Conservation (phyloP, 1,139 yeast genomes). For the Suhomyces maxii region DNA sequence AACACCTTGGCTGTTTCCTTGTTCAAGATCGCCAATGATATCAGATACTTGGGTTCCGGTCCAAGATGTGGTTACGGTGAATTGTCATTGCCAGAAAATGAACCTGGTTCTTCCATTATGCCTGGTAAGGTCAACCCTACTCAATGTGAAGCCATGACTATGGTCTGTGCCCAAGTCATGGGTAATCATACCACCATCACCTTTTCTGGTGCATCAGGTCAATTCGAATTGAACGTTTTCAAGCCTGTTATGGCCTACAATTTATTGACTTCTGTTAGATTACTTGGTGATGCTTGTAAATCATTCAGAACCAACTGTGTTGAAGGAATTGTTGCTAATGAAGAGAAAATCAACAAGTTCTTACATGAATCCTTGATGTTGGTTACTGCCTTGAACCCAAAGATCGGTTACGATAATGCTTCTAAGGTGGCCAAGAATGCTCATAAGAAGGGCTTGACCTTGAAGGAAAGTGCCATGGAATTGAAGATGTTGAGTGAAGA, state of each 20-base stretch:
- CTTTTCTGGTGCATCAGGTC: slow-evolving; percentile 97
- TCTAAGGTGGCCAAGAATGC: slow-evolving; percentile 98
- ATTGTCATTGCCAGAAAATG: slow-evolving; percentile 92
- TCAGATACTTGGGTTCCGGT: slow-evolving; percentile 96
- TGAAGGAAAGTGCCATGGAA: slow-evolving; percentile 92
- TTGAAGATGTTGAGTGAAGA: slow-evolving; percentile 76
- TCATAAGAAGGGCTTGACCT: slow-evolving; percentile 94
- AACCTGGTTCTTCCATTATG: slow-evolving; percentile 99
- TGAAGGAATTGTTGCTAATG: slow-evolving; percentile 89
- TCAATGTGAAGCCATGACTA: slow-evolving; percentile 97
- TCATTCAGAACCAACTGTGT: slow-evolving; percentile 95
- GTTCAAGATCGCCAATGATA: slow-evolving; percentile 96
- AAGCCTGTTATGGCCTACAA: slow-evolving; percentile 94
- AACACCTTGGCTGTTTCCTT: slow-evolving; percentile 92
- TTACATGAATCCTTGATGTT: slow-evolving; percentile 95
- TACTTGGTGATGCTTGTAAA: slow-evolving; percentile 82
- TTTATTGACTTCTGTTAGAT: slow-evolving; percentile 81
- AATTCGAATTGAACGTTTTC: slow-evolving; percentile 96
- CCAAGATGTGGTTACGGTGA: slow-evolving; percentile 99
- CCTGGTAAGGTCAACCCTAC: slow-evolving; percentile 99
- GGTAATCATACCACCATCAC: slow-evolving; percentile 96
- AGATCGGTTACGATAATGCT: slow-evolving; percentile 96
- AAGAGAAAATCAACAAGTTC: slow-evolving; percentile 78
- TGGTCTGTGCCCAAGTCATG: slow-evolving; percentile 96
- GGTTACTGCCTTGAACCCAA: slow-evolving; percentile 97